A percentile compares a stretch with the other conserved stretches of the same genome.
Evolutionary conservation across 345 rosid species (phyloP).

Genomic region (Pugionium dolabratum): DNA sequence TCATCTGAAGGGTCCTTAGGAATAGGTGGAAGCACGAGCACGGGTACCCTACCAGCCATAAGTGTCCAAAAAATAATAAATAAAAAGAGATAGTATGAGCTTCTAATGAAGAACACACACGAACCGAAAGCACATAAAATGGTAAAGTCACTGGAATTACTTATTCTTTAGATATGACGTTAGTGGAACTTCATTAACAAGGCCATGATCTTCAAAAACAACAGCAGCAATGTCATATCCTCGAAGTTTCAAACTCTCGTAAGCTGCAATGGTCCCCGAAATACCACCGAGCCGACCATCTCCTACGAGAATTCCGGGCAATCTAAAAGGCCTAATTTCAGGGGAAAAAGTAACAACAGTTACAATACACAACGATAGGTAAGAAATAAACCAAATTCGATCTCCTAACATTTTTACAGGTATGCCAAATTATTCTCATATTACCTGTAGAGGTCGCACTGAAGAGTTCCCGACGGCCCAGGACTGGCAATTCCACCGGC

Average conservation of each 20-base stretch:
- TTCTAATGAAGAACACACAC: not conserved
- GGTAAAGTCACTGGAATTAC: constrained; percentile 42
- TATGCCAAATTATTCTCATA: not conserved
- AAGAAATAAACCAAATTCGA: not conserved
- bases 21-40: constrained; percentile 75
- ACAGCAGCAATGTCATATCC: constrained; percentile 88
- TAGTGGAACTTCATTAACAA: constrained; percentile 73
- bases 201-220: constrained; percentile 84
- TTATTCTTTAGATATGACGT: constrained; percentile 67
- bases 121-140: constrained; percentile 5
- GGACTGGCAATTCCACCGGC: constrained; percentile 98
- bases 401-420: not conserved
- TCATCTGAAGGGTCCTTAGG: constrained; percentile 80
- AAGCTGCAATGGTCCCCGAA: constrained; percentile 92
- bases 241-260: constrained; percentile 74
- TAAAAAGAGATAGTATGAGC: not conserved
- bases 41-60: constrained; percentile 65
- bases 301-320: constrained; percentile 93
- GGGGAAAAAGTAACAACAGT: not conserved
- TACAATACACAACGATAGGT: not conserved
- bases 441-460: constrained; percentile 85
- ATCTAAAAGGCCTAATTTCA: constrained; percentile 69
- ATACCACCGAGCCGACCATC: constrained; percentile 96
- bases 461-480: constrained; percentile 86
- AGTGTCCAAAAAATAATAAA: constrained; percentile 26